Evolutionary conservation across 208 protist genomes (phyloP), one percentile per base, ranked within the genome.

Genomic region (Crithidia fasciculata): DNA sequence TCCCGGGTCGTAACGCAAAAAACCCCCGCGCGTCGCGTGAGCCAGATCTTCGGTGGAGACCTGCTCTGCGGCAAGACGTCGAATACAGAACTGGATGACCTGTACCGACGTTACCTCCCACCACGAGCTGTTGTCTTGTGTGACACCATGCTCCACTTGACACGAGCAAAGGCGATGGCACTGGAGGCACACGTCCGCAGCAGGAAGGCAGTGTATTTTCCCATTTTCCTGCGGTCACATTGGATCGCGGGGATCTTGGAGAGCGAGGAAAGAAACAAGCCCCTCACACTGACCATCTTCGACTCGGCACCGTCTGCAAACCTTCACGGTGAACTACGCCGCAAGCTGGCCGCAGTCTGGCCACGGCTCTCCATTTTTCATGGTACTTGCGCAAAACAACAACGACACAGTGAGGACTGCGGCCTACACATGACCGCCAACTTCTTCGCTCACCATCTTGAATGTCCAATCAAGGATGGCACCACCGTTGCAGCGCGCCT

Each of bases 31-130:
- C 5, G 54, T 28, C 4, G 6, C 6, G 12, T 40, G 19, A 8
- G 5, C 12, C 54, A 5, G 61, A 5, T 76, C 9, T 70, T 18
- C 41, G 72, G 62, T 7, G 72, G 72, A 9, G 61, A 76, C 57
- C 53, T 76, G 4, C 45, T 49, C 19, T 18, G 40, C 9, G 72
- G 72, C 18, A 76, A 76, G 53, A 69, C 72, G 45, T 76, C 72
- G 8, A 76, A 76, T 19, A 47, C 56, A n/a, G 61, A 76, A 18
- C 28, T 76, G 6, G 72, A 76, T 45, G 52, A 9, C 8, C 57
- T 69, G 5, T 68, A 43, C 55, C 28, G 54, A 16, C 8, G 44
- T 7, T 69, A 70, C 61, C 63, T 76, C 2, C 61, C 61, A 2
- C 8, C 4, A 7, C 39, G 15, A 39, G 6, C 15, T 8, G 40